A percentile compares a stretch with the other conserved stretches of the same genome.
These are phyloP conservation scores for Talaromyces wortmannii DNA, from an alignment of 495 filamentous ascomycete species.

Conservation along the genomic window DNA sequence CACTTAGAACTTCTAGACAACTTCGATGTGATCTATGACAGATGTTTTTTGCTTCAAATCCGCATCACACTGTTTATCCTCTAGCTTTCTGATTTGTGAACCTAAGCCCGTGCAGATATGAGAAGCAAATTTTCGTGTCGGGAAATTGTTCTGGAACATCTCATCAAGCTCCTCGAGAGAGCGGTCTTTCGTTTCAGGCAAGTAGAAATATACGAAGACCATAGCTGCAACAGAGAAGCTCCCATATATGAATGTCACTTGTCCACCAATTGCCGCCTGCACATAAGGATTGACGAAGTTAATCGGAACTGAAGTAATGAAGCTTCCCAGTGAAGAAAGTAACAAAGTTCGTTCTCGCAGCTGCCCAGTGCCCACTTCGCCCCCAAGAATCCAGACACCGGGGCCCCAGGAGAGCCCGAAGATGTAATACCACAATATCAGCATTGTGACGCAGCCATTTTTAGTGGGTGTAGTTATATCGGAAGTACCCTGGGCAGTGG, in stretches of 20 bases:
- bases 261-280: conserved; percentile 6
- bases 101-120: not conserved
- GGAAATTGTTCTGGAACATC: conserved; percentile 1
- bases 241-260: conserved; percentile 29
- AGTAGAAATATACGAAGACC: conserved; percentile 33
- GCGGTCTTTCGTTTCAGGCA: conserved; percentile 43
- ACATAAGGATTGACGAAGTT: conserved; percentile 15
- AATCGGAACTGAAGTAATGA: conserved; percentile 6
- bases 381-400: conserved; percentile 6
- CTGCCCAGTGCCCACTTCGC: conserved; percentile 6
- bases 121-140: not conserved
- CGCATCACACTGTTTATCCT: not conserved
- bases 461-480: not conserved
- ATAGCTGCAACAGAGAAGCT: conserved; percentile 38
- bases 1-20: too few relatives aligned
- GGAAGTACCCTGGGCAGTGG: conserved; percentile 5
- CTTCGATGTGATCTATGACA: too few relatives aligned
- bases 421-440: conserved; percentile 8
- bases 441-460: conserved; percentile 1
- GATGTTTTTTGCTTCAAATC: too few relatives aligned
- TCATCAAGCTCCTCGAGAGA: conserved; percentile 26
- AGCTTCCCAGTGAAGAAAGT: conserved; percentile 5
- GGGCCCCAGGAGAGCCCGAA: conserved; percentile 7
- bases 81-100: not conserved
- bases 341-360: conserved; percentile 10